Conservation (phyloP, 2,329 filamentous ascomycete species). For the Clarireedia sp. region DNA sequence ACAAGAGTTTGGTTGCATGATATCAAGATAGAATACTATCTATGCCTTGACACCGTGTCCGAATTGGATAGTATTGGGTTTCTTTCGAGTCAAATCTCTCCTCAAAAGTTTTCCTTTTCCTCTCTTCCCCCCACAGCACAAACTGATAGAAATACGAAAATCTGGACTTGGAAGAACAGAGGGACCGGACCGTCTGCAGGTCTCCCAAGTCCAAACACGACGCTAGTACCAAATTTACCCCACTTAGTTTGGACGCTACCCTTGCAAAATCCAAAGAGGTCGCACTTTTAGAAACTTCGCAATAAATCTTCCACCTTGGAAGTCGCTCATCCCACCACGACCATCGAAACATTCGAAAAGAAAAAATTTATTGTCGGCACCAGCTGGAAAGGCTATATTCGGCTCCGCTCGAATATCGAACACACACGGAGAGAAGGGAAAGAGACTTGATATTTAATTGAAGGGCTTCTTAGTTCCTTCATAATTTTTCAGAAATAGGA, state of each 20-base stretch:
- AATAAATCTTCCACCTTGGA: constrained; percentile 4
- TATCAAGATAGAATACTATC: background rate
- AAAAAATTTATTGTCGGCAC: background rate
- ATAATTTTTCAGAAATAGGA: constrained; percentile 14
- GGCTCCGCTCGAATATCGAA: constrained; percentile 1
- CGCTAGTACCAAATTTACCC: background rate
- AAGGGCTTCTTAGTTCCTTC: constrained; percentile 21
- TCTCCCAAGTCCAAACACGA: background rate
- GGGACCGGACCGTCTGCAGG: background rate
- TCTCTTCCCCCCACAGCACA: background rate
- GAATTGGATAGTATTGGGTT: background rate
- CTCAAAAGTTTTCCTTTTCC: no score
- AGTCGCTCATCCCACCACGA: constrained; percentile 3
- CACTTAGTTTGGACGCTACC: background rate
- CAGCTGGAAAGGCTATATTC: background rate
- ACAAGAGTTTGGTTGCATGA: constrained; percentile 24
- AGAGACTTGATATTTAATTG: constrained; percentile 5
- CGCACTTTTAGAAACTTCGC: constrained; percentile 8
- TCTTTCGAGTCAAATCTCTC: background rate
- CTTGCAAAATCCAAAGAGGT: background rate
- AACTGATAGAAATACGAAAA: background rate
- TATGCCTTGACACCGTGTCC: no score
- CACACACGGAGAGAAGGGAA: background rate
- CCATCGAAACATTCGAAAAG: background rate
- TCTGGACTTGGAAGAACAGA: background rate